These are phyloP conservation scores for Globisporangium iwayamae DNA, from an alignment of 352 stramenopile genomes.

Conservation along the genomic window DNA sequence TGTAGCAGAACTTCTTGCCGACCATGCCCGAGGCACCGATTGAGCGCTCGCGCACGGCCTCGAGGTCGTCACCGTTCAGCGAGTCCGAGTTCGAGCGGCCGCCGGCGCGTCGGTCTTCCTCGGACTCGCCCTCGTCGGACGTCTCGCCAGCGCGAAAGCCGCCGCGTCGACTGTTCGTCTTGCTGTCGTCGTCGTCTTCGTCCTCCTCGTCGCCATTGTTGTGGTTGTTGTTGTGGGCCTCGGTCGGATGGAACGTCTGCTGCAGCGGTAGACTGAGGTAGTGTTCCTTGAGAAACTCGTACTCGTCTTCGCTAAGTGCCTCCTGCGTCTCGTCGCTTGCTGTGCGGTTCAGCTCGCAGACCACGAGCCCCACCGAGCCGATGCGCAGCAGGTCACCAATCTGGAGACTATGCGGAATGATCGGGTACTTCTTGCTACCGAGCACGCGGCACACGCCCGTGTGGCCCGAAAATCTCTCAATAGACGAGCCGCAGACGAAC, in stretches of 20 bases:
- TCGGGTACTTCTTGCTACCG: slow-evolving; percentile 83
- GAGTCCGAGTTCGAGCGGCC: slow-evolving; percentile 18
- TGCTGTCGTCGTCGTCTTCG: slow-evolving; percentile 24
- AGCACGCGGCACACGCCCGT: slow-evolving; percentile 89
- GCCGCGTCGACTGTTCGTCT: slow-evolving; percentile 6
- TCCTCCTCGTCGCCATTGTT: slow-evolving; percentile 36
- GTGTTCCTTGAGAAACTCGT: slow-evolving; percentile 86
- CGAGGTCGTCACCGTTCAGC: slow-evolving; percentile 16
- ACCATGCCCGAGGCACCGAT: slow-evolving; percentile 39
- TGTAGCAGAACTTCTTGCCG: slow-evolving; percentile 87
- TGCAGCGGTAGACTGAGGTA: slow-evolving; percentile 80
- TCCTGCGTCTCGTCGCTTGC: slow-evolving; percentile 64
- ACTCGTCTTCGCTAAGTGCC: slow-evolving; percentile 77
- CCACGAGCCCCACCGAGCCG: slow-evolving; percentile 89
- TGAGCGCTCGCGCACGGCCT: slow-evolving; percentile 20
- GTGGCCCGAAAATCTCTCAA: slow-evolving; percentile 90
- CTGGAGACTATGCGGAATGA: slow-evolving; percentile 68
- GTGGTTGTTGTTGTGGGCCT: slow-evolving; percentile 18
- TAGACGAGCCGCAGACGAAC: slow-evolving; percentile 82
- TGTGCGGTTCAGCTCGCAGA: slow-evolving; percentile 87
- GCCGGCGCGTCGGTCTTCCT: slow-evolving; percentile 51
- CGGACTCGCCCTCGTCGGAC: slow-evolving; percentile 73
- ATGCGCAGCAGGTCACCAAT: slow-evolving; percentile 87
- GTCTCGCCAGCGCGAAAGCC: slow-evolving; percentile 42
- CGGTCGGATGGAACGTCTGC: slow-evolving; percentile 76